Conservation (phyloP, 768 basidiomycete genomes). For the Termitomyces sp. region DNA sequence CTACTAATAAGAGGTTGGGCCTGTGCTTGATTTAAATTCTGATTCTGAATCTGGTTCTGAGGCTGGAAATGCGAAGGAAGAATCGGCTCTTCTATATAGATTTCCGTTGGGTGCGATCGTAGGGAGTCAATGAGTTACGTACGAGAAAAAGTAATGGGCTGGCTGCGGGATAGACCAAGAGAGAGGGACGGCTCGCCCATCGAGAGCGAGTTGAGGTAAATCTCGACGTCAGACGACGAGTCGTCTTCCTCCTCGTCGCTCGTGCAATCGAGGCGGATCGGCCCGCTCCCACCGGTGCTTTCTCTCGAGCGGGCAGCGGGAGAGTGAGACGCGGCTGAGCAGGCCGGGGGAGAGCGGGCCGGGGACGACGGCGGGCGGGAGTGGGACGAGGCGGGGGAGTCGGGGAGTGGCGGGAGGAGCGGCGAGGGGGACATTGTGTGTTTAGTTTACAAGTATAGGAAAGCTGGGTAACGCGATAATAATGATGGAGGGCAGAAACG, state of each 20-base stretch:
- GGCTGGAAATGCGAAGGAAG: background rate
- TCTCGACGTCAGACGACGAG: constrained; percentile 24
- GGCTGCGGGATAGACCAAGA: background rate
- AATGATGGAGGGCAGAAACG: background rate
- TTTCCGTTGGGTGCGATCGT: background rate
- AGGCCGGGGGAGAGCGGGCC: constrained; percentile 4
- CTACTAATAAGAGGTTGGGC: background rate
- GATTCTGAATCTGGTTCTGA: background rate
- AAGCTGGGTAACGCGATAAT: background rate
- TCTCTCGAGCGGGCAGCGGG: background rate
- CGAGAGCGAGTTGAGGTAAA: constrained; percentile 27
- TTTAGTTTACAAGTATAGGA: background rate
- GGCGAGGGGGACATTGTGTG: background rate
- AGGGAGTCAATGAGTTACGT: background rate
- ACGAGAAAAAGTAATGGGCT: background rate
- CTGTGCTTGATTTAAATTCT: background rate
- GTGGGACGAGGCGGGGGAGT: constrained; percentile 1
- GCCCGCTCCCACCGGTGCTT: background rate
- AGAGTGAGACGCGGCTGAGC: constrained; percentile 1
- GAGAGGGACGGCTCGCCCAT: constrained; percentile 21
- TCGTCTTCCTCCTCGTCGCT: constrained; percentile 14
- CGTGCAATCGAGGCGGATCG: constrained; percentile 7
- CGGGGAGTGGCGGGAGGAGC: background rate
- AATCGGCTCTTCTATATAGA: background rate
- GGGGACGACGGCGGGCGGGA: background rate